These are phyloP conservation scores for Trypanosoma theileri DNA, from an alignment of 208 protist genomes.

Conservation along the genomic window DNA sequence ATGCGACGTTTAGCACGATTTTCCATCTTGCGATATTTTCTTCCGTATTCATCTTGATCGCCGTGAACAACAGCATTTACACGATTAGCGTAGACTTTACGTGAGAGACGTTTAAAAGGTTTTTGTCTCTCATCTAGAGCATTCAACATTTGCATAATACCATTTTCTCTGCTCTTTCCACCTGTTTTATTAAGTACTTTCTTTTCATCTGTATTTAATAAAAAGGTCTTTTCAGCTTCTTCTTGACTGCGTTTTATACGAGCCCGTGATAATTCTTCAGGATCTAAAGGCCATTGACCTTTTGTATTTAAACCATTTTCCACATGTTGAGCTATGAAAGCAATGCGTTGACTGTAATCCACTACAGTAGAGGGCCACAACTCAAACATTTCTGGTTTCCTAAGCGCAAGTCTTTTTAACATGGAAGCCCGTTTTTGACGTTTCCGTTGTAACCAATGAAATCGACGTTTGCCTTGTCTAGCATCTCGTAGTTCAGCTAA, in stretches of 20 bases:
- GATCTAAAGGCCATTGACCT: slow-evolving; percentile 77
- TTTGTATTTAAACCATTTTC: slow-evolving; percentile 82
- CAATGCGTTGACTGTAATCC: slow-evolving; percentile 81
- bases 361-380: slow-evolving; percentile 71
- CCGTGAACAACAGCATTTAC: slow-evolving; percentile 87
- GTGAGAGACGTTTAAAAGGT: slow-evolving; percentile 74
- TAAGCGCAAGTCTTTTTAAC: slow-evolving; percentile 71
- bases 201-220: slow-evolving; percentile 56
- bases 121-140: slow-evolving; percentile 50
- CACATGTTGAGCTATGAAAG: slow-evolving; percentile 87
- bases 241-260: slow-evolving; percentile 54
- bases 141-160: slow-evolving; percentile 55
- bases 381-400: slow-evolving; percentile 72
- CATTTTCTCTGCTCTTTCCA: slow-evolving; percentile 24
- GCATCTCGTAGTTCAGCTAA: slow-evolving; percentile 73
- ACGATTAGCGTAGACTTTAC: slow-evolving; percentile 82
- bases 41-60: slow-evolving; percentile 84
- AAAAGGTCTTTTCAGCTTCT: slow-evolving; percentile 63
- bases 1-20: slow-evolving; percentile 41
- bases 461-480: slow-evolving; percentile 76
- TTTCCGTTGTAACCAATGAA: slow-evolving; percentile 85
- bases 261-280: slow-evolving; percentile 50
- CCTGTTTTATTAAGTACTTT: slow-evolving; percentile 24
- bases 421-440: slow-evolving; percentile 61
- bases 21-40: slow-evolving; percentile 69